These are phyloP conservation scores for Pseudopithomyces chartarum DNA, from an alignment of 2,329 filamentous ascomycete genomes.

Conservation along the genomic window DNA sequence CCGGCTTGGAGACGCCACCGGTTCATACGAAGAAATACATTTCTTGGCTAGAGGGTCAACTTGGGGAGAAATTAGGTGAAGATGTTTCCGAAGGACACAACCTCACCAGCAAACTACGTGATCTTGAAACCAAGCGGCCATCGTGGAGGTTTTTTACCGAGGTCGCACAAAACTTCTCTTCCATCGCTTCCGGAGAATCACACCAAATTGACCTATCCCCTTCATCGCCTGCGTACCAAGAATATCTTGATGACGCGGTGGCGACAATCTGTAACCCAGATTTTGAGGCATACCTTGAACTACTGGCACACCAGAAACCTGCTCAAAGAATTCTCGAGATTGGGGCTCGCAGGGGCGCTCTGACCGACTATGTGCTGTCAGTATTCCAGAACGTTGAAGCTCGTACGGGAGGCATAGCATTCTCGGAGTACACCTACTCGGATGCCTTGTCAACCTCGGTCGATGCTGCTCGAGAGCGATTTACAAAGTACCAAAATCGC, in stretches of 20 bases:
- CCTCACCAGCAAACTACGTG: neutral
- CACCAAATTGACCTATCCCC: neutral
- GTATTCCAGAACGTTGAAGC: neutral
- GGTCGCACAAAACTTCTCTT: slow-evolving; percentile 1
- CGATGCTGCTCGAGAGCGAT: slow-evolving; percentile 16
- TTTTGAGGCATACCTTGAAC: neutral
- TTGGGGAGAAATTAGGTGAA: neutral
- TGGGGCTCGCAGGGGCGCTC: slow-evolving; percentile 5
- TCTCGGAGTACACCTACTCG: slow-evolving; percentile 18
- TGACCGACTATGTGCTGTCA: neutral
- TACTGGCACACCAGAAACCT: slow-evolving; percentile 5
- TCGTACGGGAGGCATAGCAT: neutral
- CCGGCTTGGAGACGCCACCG: neutral
- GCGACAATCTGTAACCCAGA: neutral
- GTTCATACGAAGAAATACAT: neutral
- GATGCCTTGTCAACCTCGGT: slow-evolving; percentile 25
- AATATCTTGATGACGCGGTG: neutral
- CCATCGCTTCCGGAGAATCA: neutral
- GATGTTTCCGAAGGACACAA: neutral
- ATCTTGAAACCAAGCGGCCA: neutral
- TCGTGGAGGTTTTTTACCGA: slow-evolving; percentile 8
- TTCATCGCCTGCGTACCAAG: neutral
- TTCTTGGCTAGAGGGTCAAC: slow-evolving; percentile 1
- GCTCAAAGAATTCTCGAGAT: slow-evolving; percentile 2
- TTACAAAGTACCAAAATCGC: neutral